phyloP scores from a whole-genome alignment of 2,329 filamentous ascomycete species.

The Beauveria varroae region DNA sequence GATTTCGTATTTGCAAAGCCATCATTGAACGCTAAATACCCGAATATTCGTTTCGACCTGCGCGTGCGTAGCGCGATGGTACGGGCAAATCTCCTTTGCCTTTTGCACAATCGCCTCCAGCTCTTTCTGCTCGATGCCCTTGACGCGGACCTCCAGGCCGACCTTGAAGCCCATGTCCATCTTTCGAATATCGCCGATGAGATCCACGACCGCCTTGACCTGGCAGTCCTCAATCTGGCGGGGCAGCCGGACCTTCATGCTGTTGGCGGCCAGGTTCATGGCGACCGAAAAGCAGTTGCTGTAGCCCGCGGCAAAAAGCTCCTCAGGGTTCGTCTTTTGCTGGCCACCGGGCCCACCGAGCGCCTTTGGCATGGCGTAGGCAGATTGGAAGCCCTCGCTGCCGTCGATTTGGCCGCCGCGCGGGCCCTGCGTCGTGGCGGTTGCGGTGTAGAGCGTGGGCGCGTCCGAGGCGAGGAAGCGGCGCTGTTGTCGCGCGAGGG shows the following conservation, averaged over 20 bases:
- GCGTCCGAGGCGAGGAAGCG: constrained; percentile 1
- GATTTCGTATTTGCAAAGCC: not conserved
- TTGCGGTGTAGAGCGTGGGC: constrained; percentile 2
- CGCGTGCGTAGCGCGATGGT: not conserved
- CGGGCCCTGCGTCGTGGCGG: not conserved
- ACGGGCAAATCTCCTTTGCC: constrained; percentile 1
- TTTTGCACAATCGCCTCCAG: not conserved
- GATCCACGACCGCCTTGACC: not conserved
- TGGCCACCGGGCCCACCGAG: not conserved
- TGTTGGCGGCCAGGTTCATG: constrained; percentile 4
- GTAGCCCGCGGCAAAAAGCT: constrained; percentile 2
- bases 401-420: constrained; percentile 1
- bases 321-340: constrained; percentile 1
- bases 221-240: not conserved
- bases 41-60: not conserved
- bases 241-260: not conserved
- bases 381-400: not conserved
- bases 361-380: not conserved
- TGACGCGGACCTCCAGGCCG: constrained; percentile 1
- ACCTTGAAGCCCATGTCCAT: constrained; percentile 5
- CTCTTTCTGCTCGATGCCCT: not conserved
- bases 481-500: not conserved
- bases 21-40: not conserved
- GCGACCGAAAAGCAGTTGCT: constrained; percentile 6
- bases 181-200: not conserved